Conservation (phyloP, 2,329 filamentous ascomycete species). For the Aspergillus sojae region DNA sequence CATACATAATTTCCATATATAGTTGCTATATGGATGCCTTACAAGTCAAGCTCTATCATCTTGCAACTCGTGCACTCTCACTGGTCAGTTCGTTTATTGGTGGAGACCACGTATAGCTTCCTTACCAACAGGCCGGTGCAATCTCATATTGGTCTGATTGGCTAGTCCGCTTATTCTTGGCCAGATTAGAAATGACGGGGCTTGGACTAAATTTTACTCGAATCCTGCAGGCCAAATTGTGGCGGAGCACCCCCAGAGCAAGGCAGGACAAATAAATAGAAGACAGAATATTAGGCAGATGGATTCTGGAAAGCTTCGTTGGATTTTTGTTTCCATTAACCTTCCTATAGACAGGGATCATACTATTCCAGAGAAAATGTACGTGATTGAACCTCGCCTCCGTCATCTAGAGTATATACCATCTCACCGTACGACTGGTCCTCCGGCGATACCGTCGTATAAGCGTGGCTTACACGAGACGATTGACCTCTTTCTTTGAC, state of each 20-base stretch:
- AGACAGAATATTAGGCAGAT: neutral
- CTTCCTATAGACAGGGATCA: too few relatives aligned
- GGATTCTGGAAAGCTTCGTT: neutral
- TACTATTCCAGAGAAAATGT: neutral
- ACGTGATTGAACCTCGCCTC: neutral
- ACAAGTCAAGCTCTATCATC: neutral
- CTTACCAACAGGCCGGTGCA: neutral
- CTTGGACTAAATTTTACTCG: neutral
- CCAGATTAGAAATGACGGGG: neutral
- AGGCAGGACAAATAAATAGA: neutral
- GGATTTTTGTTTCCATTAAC: neutral
- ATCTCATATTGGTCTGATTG: neutral
- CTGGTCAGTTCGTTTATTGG: neutral
- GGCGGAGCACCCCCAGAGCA: neutral
- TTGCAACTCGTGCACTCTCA: neutral
- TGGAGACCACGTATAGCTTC: neutral
- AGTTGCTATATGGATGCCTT: neutral
- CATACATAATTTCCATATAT: neutral
- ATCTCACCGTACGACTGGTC: neutral
- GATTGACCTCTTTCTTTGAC: neutral
- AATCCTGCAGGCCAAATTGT: neutral
- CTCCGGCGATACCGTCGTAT: neutral
- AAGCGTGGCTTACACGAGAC: neutral
- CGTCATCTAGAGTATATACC: neutral
- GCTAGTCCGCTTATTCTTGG: neutral